Conservation (phyloP, 2,329 filamentous ascomycete genomes). For the Colletotrichum cuscutae region DNA sequence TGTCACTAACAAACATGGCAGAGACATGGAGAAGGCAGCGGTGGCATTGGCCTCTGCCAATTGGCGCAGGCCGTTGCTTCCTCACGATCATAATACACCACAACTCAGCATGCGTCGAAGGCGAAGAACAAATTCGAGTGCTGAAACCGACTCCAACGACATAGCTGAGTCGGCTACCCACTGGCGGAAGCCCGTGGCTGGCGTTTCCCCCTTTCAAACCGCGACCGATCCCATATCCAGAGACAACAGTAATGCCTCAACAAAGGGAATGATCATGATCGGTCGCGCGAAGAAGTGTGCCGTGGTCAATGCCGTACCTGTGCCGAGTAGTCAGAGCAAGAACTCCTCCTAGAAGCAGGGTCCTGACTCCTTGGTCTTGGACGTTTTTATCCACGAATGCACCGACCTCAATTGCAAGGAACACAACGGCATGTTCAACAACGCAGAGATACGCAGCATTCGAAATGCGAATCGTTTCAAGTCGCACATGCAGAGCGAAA, state of each 20-base stretch:
- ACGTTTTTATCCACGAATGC: constrained; percentile 23
- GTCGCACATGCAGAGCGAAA: background rate
- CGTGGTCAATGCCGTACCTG: background rate
- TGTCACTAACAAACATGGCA: background rate
- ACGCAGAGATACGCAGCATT: constrained; percentile 32
- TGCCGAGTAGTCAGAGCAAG: background rate
- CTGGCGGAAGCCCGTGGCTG: constrained; percentile 10
- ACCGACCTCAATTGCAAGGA: constrained; percentile 14
- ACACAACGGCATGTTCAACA: constrained; percentile 8
- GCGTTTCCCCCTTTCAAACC: background rate
- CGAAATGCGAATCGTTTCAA: constrained; percentile 24
- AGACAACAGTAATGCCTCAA: background rate
- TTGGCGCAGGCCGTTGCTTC: constrained; percentile 19
- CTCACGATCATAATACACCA: background rate
- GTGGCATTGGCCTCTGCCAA: constrained; percentile 4
- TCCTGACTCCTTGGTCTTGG: constrained; percentile 13
- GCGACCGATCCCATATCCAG: constrained; percentile 1
- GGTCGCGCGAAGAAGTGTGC: background rate
- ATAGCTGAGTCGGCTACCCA: constrained; percentile 16
- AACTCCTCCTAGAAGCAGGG: constrained; percentile 17
- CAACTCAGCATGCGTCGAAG: background rate
- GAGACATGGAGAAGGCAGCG: constrained; percentile 2
- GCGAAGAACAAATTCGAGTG: background rate
- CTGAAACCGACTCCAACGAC: background rate
- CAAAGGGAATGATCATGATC: background rate